A percentile compares a stretch with the other conserved stretches of the same genome.
These are phyloP conservation scores for Stachybotrys echinatus DNA, from an alignment of 2,329 filamentous ascomycete genomes.

Conservation along the genomic window DNA sequence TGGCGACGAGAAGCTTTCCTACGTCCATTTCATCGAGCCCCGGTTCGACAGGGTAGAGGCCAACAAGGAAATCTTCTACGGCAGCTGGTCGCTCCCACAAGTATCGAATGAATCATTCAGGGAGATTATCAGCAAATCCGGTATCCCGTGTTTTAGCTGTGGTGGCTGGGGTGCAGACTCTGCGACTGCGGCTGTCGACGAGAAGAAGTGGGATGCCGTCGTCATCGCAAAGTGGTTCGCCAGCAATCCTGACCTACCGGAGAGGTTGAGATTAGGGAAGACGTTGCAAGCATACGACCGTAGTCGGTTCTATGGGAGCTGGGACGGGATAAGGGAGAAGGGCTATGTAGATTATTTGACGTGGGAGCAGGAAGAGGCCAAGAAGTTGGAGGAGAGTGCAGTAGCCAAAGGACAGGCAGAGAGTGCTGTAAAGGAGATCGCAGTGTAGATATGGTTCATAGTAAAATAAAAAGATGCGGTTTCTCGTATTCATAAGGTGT, in stretches of 20 bases:
- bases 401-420: not conserved
- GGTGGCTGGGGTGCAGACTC: slow-evolving; percentile 38
- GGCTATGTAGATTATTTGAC: not conserved
- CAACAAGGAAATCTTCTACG: slow-evolving; percentile 44
- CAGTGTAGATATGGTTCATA: not conserved
- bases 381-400: not conserved
- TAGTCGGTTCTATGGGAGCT: slow-evolving; percentile 33
- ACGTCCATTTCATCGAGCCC: slow-evolving; percentile 52
- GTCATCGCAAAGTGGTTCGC: slow-evolving; percentile 42
- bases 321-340: not conserved
- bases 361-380: not conserved
- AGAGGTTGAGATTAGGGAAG: slow-evolving; percentile 32
- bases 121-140: slow-evolving; percentile 41
- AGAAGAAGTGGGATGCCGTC: slow-evolving; percentile 39
- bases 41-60: slow-evolving; percentile 45
- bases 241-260: slow-evolving; percentile 42
- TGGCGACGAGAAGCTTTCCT: slow-evolving; percentile 37
- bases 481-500: too few relatives aligned
- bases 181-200: slow-evolving; percentile 17
- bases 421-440: not conserved
- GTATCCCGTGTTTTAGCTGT: slow-evolving; percentile 45
- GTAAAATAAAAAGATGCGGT: too few relatives aligned
- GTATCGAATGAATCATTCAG: slow-evolving; percentile 43
- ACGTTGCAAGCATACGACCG: slow-evolving; percentile 37
- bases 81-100: slow-evolving; percentile 38